Evolutionary conservation across 768 basidiomycete genomes (phyloP), one percentile per base, ranked within the genome.

Genomic region (Auricularia cornea): DNA sequence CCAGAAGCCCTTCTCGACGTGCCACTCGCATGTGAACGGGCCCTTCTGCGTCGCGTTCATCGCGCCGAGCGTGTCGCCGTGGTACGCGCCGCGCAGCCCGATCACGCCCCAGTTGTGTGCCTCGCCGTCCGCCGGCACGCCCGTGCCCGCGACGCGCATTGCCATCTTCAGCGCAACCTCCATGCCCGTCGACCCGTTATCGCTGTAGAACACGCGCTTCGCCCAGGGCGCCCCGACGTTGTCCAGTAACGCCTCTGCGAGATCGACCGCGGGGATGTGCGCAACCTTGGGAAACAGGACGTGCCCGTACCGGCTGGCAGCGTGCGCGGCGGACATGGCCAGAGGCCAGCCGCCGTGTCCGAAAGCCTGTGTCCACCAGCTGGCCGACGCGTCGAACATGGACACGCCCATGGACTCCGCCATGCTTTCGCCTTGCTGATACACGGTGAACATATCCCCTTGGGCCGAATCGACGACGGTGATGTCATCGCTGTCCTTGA

Each of bases 131-230:
- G 70, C 68, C 20, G 73, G 69, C 16, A 81, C 68, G 23, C 79
- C 76, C 38, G 74, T 66, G 16, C 82, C 76, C 65, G 81, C 88
- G 2, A 88, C 85, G 29, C 94, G 81, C 51, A 98, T 75, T 0
- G 93, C 96, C 96, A 98, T 98, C 75, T 98, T 98, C 64, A 98
- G 76, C 12, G 93, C 96, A n/a, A 96, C 88, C 72, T 98, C 96
- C 87, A 96, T 95, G 6, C 87, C 96, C 0, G 96, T 98, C 26
- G 93, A 92, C 16, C 96, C 96, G 67, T 98, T 89, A 70, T 98
- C 96, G 4, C 91, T 92, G 74, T 90, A 93, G 76, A 96, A 98
- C 3, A 85, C 96, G 23, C 92, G 84, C 8, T 84, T 81, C 1
- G 96, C 96, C 96, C 96, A 98, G 2, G 88, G 90, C 64, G 80